Conservation (phyloP, 176 grass and related monocot genomes). For the Carex littledalei region DNA sequence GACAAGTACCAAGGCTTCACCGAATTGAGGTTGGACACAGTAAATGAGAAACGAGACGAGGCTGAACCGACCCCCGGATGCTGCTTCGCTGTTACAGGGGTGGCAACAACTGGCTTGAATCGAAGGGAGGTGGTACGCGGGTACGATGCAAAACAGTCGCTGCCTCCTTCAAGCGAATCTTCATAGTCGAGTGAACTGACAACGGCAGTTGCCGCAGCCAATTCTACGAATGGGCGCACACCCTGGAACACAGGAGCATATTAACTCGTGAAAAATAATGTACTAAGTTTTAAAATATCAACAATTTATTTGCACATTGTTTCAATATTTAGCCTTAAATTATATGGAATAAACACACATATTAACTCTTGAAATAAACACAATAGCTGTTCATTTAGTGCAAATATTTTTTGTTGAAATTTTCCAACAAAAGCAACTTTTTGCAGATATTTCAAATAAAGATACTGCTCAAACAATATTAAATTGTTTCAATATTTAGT, state of each 20-base stretch:
- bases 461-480: not conserved
- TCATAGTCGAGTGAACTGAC: slow-evolving; percentile 92
- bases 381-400: not conserved
- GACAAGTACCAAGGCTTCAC: slow-evolving; percentile 98
- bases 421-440: not conserved
- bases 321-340: too few relatives aligned
- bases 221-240: slow-evolving; percentile 75
- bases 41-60: slow-evolving; percentile 92
- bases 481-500: not conserved
- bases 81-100: slow-evolving; percentile 9
- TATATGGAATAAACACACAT: too few relatives aligned
- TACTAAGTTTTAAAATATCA: not conserved
- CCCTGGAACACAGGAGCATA: slow-evolving; percentile 34
- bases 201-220: slow-evolving; percentile 44
- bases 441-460: not conserved
- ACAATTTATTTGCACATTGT: not conserved
- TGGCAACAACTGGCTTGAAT: slow-evolving; percentile 40
- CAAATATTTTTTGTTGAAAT: not conserved
- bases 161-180: slow-evolving; percentile 77
- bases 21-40: slow-evolving; percentile 65
- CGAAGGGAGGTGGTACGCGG: slow-evolving; percentile 82
- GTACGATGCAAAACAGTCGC: slow-evolving; percentile 49
- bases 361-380: too few relatives aligned
- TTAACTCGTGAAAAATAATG: not conserved
- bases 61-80: slow-evolving; percentile 37